These are phyloP conservation scores for Kregervanrija fluxuum DNA, from an alignment of 805 yeast genomes.

Conservation along the genomic window DNA sequence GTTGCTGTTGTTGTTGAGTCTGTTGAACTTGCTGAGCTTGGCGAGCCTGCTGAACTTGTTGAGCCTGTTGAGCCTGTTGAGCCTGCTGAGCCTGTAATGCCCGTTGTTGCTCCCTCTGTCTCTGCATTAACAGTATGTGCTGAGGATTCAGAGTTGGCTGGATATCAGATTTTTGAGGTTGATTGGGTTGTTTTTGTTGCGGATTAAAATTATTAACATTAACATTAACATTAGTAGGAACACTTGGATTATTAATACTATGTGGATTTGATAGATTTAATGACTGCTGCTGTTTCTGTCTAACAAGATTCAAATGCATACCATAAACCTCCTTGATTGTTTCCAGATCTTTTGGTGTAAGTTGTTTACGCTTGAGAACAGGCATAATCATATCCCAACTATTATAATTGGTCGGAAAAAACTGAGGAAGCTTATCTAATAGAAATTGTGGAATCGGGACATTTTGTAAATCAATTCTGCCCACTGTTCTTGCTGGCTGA, in stretches of 20 bases:
- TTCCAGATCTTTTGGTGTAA: constrained; percentile 52
- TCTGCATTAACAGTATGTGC: constrained; percentile 26
- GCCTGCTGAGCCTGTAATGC: constrained; percentile 7
- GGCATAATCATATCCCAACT: constrained; percentile 79
- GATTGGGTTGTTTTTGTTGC: constrained; percentile 2
- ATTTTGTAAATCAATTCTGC: constrained; percentile 42
- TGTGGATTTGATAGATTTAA: too few species aligned
- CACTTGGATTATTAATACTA: too few species aligned
- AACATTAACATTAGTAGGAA: constrained; percentile 4
- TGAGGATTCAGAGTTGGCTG: constrained; percentile 23
- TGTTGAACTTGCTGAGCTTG: constrained; percentile 4
- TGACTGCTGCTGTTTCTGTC: constrained; percentile 23
- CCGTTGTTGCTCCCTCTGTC: constrained; percentile 22
- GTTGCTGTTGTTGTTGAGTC: constrained; percentile 10
- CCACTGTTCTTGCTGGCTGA: constrained; percentile 1
- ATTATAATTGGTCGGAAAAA: constrained; percentile 64
- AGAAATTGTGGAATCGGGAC: constrained; percentile 68
- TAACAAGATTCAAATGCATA: constrained; percentile 53
- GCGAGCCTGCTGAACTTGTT: constrained; percentile 4
- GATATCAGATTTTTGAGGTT: constrained; percentile 6
- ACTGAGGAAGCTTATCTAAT: constrained; percentile 57
- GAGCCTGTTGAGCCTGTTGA: constrained; percentile 9
- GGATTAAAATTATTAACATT: constrained; percentile 20
- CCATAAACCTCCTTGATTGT: constrained; percentile 61
- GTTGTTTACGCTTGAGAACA: constrained; percentile 44